These are phyloP conservation scores for Aspergillus carbonarius DNA, from an alignment of 2,329 filamentous ascomycete species.

Conservation along the genomic window DNA sequence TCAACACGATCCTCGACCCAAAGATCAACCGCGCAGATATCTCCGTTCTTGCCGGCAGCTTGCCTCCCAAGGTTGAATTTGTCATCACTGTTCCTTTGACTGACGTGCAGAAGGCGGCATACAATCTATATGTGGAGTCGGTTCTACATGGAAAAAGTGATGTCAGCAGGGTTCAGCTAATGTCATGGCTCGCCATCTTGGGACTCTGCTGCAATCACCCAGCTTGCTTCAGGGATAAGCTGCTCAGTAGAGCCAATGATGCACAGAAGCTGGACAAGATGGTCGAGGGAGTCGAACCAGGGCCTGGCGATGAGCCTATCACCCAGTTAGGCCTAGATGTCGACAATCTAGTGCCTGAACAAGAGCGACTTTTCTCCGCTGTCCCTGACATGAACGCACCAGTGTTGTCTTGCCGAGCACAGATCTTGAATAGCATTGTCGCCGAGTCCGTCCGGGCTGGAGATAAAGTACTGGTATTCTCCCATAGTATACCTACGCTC, in stretches of 20 bases:
- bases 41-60: slow-evolving; percentile 61
- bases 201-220: slow-evolving; percentile 61
- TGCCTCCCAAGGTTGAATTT: slow-evolving; percentile 79
- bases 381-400: slow-evolving; percentile 43
- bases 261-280: slow-evolving; percentile 15
- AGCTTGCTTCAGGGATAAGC: slow-evolving; percentile 50
- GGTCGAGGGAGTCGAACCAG: slow-evolving; percentile 17
- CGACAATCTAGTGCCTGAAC: slow-evolving; percentile 33
- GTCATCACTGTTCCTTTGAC: slow-evolving; percentile 73
- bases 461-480: slow-evolving; percentile 82
- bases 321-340: slow-evolving; percentile 35
- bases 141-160: slow-evolving; percentile 35
- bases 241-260: slow-evolving; percentile 41
- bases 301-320: slow-evolving; percentile 34
- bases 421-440: slow-evolving; percentile 68
- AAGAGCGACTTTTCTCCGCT: slow-evolving; percentile 30
- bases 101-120: slow-evolving; percentile 61
- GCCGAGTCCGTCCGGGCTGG: slow-evolving; percentile 58
- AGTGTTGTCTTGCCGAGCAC: slow-evolving; percentile 65
- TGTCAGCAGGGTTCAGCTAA: slow-evolving; percentile 47
- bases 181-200: slow-evolving; percentile 56
- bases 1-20: slow-evolving; percentile 70
- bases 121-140: slow-evolving; percentile 54
- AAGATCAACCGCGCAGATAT: slow-evolving; percentile 78
- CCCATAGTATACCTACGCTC: slow-evolving; percentile 68